Percentiles rank a stretch among this genome's conserved stretches.
These are phyloP conservation scores for Saccharomycopsis javanensis DNA, from an alignment of 805 yeast genomes.

Conservation along the genomic window DNA sequence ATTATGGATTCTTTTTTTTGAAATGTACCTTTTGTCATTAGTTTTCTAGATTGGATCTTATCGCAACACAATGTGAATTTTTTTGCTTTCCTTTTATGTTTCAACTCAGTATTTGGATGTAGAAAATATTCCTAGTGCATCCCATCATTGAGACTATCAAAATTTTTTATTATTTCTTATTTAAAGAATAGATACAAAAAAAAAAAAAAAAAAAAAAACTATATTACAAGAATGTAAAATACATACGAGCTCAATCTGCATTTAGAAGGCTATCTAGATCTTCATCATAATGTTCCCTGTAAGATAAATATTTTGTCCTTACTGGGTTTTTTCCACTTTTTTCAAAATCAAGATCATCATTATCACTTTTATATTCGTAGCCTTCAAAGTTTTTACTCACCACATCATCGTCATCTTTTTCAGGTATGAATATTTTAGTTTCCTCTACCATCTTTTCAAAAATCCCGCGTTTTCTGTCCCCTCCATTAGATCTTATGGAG, in stretches of 20 bases:
- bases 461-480: background rate
- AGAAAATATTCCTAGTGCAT: no score
- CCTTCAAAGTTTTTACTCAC: background rate
- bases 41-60: no score
- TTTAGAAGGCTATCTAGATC: background rate
- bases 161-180: no score
- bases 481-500: background rate
- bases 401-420: background rate
- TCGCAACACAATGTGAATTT: no score
- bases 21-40: background rate
- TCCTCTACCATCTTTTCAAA: background rate
- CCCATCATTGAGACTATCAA: no score
- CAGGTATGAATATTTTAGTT: background rate
- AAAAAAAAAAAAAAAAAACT: background rate
- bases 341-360: background rate
- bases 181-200: background rate
- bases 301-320: background rate
- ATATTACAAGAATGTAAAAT: background rate
- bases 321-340: background rate
- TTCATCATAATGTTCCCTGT: background rate
- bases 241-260: background rate
- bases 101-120: background rate
- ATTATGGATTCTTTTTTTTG: background rate
- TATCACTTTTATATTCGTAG: background rate
- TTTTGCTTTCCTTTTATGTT: background rate